Evolutionary conservation across 2,329 filamentous ascomycete genomes (phyloP).

Genomic region (Neopestalotiopsis sp.): DNA sequence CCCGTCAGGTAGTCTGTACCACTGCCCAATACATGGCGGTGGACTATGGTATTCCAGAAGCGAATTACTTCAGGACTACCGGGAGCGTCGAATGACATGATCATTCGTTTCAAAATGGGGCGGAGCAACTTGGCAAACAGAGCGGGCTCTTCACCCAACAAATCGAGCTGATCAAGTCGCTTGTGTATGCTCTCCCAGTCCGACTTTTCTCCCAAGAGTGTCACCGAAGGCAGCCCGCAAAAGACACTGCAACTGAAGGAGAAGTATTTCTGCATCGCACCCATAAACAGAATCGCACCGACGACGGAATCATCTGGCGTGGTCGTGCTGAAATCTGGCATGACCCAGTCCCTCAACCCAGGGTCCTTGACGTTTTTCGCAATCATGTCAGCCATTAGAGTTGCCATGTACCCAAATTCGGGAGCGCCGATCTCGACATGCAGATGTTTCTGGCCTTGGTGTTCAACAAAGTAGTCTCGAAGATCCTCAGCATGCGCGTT

Average conservation of each 20-base stretch:
- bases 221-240: slow-evolving; percentile 60
- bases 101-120: not conserved
- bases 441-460: slow-evolving; percentile 41
- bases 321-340: slow-evolving; percentile 58
- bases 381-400: too few species aligned
- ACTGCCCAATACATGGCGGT: too few species aligned
- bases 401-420: too few species aligned
- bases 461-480: slow-evolving; percentile 45
- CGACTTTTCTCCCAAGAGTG: slow-evolving; percentile 48
- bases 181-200: slow-evolving; percentile 47
- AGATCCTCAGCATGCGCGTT: slow-evolving; percentile 52
- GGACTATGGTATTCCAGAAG: too few species aligned
- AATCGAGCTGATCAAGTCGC: slow-evolving; percentile 41
- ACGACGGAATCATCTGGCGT: slow-evolving; percentile 46
- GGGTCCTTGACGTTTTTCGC: too few species aligned
- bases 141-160: slow-evolving; percentile 36
- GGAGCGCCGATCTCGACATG: not conserved
- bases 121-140: not conserved
- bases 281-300: slow-evolving; percentile 56
- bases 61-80: not conserved
- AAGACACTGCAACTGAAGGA: slow-evolving; percentile 21
- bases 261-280: slow-evolving; percentile 55
- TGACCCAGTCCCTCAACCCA: not conserved
- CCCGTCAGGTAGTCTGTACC: too few species aligned
- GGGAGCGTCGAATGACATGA: not conserved